Conservation (phyloP, 306 rosid genomes). For the Quercus rubra region DNA sequence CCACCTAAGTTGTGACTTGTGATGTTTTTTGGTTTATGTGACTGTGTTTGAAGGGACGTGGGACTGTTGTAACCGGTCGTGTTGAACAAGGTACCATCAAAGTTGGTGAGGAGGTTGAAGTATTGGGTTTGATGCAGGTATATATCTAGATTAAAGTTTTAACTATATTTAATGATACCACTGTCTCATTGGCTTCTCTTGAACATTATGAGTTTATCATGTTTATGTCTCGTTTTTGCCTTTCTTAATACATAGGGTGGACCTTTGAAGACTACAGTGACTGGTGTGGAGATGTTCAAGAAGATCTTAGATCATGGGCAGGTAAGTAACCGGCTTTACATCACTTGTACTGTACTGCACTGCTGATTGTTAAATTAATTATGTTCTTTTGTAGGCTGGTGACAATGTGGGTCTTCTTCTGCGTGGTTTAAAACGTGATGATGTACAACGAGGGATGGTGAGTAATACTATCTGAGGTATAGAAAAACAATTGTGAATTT, state of each 20-base stretch:
- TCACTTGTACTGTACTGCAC: not conserved
- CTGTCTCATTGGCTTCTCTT: no score
- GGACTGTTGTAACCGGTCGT: constrained; percentile 98
- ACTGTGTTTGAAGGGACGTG: constrained; percentile 75
- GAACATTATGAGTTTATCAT: no score
- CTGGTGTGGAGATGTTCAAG: constrained; percentile 99
- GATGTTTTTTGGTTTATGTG: constrained; percentile 8
- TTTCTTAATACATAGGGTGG: constrained; percentile 43
- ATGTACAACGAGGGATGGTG: constrained; percentile 95
- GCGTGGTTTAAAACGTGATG: constrained; percentile 94
- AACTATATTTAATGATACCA: no score
- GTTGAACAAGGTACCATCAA: constrained; percentile 87
- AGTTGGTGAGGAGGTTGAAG: constrained; percentile 97
- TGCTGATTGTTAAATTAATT: constrained; percentile 18
- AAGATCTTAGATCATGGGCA: constrained; percentile 96
- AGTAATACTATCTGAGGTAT: constrained; percentile 20
- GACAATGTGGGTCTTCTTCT: constrained; percentile 99
- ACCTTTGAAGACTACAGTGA: constrained; percentile 81
- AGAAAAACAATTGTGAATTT: no score
- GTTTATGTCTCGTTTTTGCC: no score
- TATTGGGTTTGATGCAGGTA: constrained; percentile 90
- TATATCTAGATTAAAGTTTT: no score
- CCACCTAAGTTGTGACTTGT: no score
- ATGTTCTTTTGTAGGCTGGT: constrained; percentile 62
- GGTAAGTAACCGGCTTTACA: constrained; percentile 43